Conservation (phyloP, 768 basidiomycete genomes). For the Hypsizygus marmoreus region DNA sequence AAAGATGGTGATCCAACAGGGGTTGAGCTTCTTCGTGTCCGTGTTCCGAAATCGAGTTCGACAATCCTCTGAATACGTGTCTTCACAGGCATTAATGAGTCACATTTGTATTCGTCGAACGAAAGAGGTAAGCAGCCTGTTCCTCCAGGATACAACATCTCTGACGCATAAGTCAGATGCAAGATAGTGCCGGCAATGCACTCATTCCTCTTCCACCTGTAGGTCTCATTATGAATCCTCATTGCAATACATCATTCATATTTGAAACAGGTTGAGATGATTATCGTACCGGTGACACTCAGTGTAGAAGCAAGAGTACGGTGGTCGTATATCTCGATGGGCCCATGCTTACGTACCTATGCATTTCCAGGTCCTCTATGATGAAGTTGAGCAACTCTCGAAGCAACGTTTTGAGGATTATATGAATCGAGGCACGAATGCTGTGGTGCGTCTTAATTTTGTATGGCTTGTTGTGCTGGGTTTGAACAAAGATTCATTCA, state of each 20-base stretch:
- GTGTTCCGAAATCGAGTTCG: no score
- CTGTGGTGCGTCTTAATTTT: constrained; percentile 38
- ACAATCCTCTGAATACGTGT: no score
- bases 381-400: constrained; percentile 66
- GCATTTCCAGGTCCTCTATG: constrained; percentile 49
- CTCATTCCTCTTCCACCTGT: constrained; percentile 79
- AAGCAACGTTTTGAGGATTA: constrained; percentile 60
- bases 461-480: not conserved
- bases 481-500: no score
- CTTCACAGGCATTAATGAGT: constrained; percentile 67
- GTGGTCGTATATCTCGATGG: not conserved
- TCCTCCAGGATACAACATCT: not conserved
- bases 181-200: constrained; percentile 72
- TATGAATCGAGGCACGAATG: constrained; percentile 43
- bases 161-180: constrained; percentile 57
- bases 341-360: constrained; percentile 28
- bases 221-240: not conserved
- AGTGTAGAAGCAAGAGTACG: constrained; percentile 64
- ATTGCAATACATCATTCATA: constrained; percentile 5
- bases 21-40: constrained; percentile 72
- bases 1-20: constrained; percentile 69
- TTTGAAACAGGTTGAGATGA: constrained; percentile 68
- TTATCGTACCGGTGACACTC: constrained; percentile 68
- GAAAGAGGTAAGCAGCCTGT: constrained; percentile 72
- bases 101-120: constrained; percentile 81